Evolutionary conservation across 768 basidiomycete species (phyloP).

Genomic region (Boletus sp.): DNA sequence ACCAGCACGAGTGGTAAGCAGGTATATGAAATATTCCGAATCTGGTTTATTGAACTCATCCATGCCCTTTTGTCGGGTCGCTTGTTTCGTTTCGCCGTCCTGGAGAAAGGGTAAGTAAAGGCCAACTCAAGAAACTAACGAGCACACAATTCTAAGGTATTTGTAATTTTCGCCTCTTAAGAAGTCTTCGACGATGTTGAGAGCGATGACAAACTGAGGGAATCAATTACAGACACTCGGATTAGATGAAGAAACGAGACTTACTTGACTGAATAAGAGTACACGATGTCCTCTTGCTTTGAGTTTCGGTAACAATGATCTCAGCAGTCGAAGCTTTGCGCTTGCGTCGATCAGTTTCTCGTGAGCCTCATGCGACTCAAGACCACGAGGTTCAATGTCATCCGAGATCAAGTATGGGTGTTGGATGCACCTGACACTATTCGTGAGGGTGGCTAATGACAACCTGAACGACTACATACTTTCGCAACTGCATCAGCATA

Average conservation of each 20-base stretch:
- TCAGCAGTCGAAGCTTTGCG: conserved; percentile 80
- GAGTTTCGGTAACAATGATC: conserved; percentile 74
- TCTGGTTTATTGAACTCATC: conserved; percentile 88
- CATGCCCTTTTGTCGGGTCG: conserved; percentile 88
- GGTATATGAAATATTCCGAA: conserved; percentile 87
- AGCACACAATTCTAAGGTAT: conserved; percentile 69
- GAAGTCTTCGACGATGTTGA: conserved; percentile 89
- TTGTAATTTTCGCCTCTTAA: conserved; percentile 75
- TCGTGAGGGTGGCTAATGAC: neutral
- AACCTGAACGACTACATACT: conserved; percentile 44
- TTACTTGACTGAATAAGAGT: conserved; percentile 86
- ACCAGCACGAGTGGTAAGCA: conserved; percentile 90
- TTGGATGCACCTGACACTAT: conserved; percentile 65
- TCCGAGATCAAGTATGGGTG: conserved; percentile 85
- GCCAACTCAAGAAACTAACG: neutral
- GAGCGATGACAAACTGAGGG: conserved; percentile 79
- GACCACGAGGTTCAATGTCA: conserved; percentile 70
- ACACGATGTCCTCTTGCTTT: conserved; percentile 85
- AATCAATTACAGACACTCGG: neutral
- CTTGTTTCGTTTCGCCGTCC: conserved; percentile 88
- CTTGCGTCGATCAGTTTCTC: conserved; percentile 79
- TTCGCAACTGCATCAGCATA: conserved; percentile 82
- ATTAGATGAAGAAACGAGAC: conserved; percentile 11
- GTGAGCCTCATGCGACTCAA: conserved; percentile 60
- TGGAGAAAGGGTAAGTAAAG: conserved; percentile 30